Percentiles rank a stretch among this genome's conserved stretches.
Conservation (phyloP, 202 grass and related monocot genomes). For the Schoenoplectus tabernaemontani region DNA sequence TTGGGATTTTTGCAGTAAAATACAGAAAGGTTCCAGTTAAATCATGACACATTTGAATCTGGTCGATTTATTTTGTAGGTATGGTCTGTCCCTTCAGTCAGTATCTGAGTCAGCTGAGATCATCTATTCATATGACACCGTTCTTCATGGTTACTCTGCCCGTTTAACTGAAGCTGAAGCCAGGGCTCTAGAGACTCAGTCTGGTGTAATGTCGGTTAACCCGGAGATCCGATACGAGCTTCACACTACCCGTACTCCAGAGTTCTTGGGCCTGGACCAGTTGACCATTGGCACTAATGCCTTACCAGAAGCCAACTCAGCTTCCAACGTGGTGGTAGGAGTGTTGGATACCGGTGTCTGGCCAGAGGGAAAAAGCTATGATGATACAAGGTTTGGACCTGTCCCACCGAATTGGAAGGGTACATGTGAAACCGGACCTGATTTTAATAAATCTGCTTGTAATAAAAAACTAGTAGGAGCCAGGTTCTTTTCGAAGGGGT, state of each 20-base stretch:
- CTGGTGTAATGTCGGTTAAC: slow-evolving; percentile 59
- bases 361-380: slow-evolving; percentile 76
- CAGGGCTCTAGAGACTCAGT: slow-evolving; percentile 35
- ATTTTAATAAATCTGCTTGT: slow-evolving; percentile 68
- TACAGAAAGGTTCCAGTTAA: not conserved
- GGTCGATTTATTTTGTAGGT: slow-evolving; percentile 8
- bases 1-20: not conserved
- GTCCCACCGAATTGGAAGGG: slow-evolving; percentile 74
- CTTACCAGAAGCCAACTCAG: slow-evolving; percentile 39
- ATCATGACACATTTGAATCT: not conserved
- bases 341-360: slow-evolving; percentile 91
- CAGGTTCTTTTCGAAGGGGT: slow-evolving; percentile 58
- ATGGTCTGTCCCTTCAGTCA: slow-evolving; percentile 58
- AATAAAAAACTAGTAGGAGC: slow-evolving; percentile 87
- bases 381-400: slow-evolving; percentile 52
- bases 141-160: slow-evolving; percentile 72
- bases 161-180: slow-evolving; percentile 62
- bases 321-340: slow-evolving; percentile 59
- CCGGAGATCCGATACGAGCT: slow-evolving; percentile 79
- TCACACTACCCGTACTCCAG: slow-evolving; percentile 76
- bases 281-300: not conserved
- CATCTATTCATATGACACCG: slow-evolving; percentile 69
- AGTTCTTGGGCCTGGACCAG: slow-evolving; percentile 63
- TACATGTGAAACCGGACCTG: slow-evolving; percentile 56
- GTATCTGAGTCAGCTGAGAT: slow-evolving; percentile 61